Percentiles rank a stretch among this genome's conserved stretches.
Evolutionary conservation across 768 basidiomycete genomes (phyloP).

Genomic region (Boletellus ananiceps): DNA sequence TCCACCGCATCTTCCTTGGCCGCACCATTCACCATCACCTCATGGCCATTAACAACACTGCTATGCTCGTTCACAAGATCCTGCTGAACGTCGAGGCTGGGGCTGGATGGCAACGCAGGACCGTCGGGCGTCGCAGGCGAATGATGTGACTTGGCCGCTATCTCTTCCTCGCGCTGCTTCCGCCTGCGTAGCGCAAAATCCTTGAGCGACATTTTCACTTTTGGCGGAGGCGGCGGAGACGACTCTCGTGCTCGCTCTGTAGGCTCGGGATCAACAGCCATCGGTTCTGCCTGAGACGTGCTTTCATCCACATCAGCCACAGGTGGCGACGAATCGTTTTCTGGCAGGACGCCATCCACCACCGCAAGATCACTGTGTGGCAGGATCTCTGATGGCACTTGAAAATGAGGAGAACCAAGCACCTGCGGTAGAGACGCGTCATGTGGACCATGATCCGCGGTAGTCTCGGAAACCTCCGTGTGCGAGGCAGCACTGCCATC

Average conservation of each 20-base stretch:
- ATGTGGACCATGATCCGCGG: background rate
- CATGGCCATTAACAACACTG: slow-evolving; percentile 1
- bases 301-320: slow-evolving; percentile 2
- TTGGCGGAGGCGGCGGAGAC: slow-evolving; percentile 38
- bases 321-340: background rate
- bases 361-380: background rate
- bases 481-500: background rate
- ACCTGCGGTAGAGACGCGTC: background rate
- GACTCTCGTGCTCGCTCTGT: slow-evolving; percentile 10
- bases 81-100: slow-evolving; percentile 11
- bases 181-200: slow-evolving; percentile 56
- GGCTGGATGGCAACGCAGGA: slow-evolving; percentile 17
- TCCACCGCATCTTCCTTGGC: slow-evolving; percentile 1
- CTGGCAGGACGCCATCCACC: background rate
- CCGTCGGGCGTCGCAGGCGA: slow-evolving; percentile 20
- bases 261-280: slow-evolving; percentile 5
- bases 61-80: slow-evolving; percentile 13
- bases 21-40: slow-evolving; percentile 9
- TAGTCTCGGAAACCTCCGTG: background rate
- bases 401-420: slow-evolving; percentile 1
- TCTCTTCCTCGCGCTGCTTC: slow-evolving; percentile 47
- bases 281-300: slow-evolving; percentile 7
- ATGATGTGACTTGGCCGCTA: slow-evolving; percentile 25
- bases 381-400: background rate
- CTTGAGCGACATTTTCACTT: slow-evolving; percentile 53